These are phyloP conservation scores for Cordyceps fumosorosea DNA, from an alignment of 2,329 filamentous ascomycete species.

Conservation along the genomic window DNA sequence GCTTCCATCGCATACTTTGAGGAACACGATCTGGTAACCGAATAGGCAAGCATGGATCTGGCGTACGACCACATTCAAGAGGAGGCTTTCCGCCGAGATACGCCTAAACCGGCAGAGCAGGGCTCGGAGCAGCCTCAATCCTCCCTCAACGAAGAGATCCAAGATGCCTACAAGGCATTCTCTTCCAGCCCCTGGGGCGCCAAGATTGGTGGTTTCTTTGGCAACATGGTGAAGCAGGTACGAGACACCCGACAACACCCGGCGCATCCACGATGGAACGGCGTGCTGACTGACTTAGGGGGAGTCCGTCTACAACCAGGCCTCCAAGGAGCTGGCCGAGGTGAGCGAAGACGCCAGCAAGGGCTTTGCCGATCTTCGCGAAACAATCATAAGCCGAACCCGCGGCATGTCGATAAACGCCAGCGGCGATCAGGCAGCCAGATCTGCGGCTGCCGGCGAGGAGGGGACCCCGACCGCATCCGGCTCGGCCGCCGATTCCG, in stretches of 20 bases:
- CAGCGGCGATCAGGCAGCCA: conserved; percentile 22
- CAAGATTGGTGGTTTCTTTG: conserved; percentile 79
- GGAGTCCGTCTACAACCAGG: conserved; percentile 76
- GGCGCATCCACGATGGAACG: no score
- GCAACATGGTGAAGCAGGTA: conserved; percentile 89
- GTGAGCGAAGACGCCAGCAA: conserved; percentile 77
- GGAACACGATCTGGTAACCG: background rate
- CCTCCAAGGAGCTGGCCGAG: conserved; percentile 73
- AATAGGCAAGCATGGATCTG: conserved; percentile 65
- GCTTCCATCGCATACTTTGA: background rate
- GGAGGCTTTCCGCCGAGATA: conserved; percentile 61
- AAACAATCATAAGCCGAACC: conserved; percentile 64
- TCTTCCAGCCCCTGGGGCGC: conserved; percentile 88
- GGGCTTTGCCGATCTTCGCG: conserved; percentile 65
- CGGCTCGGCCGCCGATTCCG: conserved; percentile 39
- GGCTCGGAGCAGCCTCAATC: conserved; percentile 30
- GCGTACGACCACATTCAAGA: conserved; percentile 96
- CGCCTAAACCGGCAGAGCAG: conserved; percentile 30
- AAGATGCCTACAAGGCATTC: conserved; percentile 92
- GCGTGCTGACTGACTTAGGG: conserved; percentile 42
- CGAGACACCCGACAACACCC: conserved; percentile 16
- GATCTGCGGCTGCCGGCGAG: conserved; percentile 18
- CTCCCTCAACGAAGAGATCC: conserved; percentile 78
- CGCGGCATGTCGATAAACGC: conserved; percentile 63
- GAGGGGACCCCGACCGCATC: conserved; percentile 43